phyloP scores from a whole-genome alignment of 148 eudicot species.

The Silene latifolia region DNA sequence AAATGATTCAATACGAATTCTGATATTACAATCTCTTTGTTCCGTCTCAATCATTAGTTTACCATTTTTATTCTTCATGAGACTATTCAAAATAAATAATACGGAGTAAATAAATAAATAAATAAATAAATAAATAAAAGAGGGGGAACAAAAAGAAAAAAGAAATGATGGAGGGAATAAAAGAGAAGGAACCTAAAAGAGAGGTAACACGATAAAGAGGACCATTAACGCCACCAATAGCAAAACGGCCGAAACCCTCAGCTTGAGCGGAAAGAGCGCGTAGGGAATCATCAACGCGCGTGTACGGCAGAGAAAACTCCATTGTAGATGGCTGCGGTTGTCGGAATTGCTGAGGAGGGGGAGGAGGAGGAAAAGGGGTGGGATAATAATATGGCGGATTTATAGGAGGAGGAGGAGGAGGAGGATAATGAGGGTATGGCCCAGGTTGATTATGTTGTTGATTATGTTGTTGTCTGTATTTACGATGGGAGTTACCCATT shows the following conservation, averaged over 20 bases:
- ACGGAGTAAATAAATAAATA: no score
- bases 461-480: not conserved
- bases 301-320: conserved; percentile 46
- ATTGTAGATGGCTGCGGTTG: not conserved
- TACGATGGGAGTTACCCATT: conserved; percentile 7
- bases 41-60: no score
- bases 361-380: conserved; percentile 18
- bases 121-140: no score
- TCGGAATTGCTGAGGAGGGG: not conserved
- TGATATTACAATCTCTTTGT: no score
- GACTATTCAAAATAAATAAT: no score
- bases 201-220: conserved; percentile 52
- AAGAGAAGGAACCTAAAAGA: conserved; percentile 43
- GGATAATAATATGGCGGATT: conserved; percentile 18
- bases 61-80: no score
- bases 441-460: not conserved
- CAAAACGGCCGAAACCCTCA: conserved; percentile 68
- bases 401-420: conserved; percentile 7
- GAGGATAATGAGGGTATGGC: not conserved
- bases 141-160: not conserved
- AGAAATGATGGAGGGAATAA: not conserved
- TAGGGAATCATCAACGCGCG: conserved; percentile 50
- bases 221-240: conserved; percentile 70
- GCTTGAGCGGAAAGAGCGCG: conserved; percentile 63
- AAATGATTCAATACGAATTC: no score